A percentile compares a stretch with the other conserved stretches of the same genome.
Evolutionary conservation across 345 rosid genomes (phyloP).

Genomic region (Diplotaxis tenuifolia): DNA sequence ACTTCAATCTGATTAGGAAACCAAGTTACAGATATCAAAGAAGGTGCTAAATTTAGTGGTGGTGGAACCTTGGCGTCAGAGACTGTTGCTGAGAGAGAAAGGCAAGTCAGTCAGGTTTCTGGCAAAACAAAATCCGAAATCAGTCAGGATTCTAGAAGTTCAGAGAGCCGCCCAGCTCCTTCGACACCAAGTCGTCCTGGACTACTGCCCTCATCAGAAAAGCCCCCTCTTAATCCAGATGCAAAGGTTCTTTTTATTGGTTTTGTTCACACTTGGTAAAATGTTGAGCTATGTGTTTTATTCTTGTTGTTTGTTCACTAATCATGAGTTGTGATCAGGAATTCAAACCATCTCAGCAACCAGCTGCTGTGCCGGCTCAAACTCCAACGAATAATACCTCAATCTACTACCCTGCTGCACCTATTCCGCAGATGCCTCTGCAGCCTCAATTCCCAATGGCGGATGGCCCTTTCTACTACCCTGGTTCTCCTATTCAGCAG

Average conservation of each 20-base stretch:
- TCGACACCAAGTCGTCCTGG: slow-evolving; percentile 53
- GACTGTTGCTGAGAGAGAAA: slow-evolving; percentile 49
- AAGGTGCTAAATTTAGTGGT: slow-evolving; percentile 41
- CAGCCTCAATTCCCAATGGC: slow-evolving; percentile 43
- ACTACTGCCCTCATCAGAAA: slow-evolving; percentile 72
- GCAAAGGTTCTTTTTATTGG: slow-evolving; percentile 61
- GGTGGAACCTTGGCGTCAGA: slow-evolving; percentile 38
- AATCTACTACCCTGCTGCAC: too few relatives aligned
- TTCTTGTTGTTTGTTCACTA: neutral
- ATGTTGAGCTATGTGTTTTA: neutral
- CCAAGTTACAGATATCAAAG: neutral
- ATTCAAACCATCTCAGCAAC: slow-evolving; percentile 70
- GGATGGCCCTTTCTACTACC: slow-evolving; percentile 5
- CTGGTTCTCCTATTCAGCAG: slow-evolving; percentile 35
- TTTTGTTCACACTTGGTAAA: slow-evolving; percentile 9
- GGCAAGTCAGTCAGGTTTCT: slow-evolving; percentile 41
- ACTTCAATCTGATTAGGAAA: neutral
- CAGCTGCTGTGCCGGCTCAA: slow-evolving; percentile 50
- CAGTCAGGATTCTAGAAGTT: slow-evolving; percentile 61
- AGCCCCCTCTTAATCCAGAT: slow-evolving; percentile 70
- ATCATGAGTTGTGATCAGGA: slow-evolving; percentile 50
- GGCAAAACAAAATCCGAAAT: slow-evolving; percentile 42
- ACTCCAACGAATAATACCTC: slow-evolving; percentile 38
- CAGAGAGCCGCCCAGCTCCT: slow-evolving; percentile 43
- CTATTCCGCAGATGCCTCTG: slow-evolving; percentile 30